Percentiles rank a stretch among this genome's conserved stretches.
These are phyloP conservation scores for Acacia melanoxylon DNA, from an alignment of 306 rosid genomes.

Conservation along the genomic window DNA sequence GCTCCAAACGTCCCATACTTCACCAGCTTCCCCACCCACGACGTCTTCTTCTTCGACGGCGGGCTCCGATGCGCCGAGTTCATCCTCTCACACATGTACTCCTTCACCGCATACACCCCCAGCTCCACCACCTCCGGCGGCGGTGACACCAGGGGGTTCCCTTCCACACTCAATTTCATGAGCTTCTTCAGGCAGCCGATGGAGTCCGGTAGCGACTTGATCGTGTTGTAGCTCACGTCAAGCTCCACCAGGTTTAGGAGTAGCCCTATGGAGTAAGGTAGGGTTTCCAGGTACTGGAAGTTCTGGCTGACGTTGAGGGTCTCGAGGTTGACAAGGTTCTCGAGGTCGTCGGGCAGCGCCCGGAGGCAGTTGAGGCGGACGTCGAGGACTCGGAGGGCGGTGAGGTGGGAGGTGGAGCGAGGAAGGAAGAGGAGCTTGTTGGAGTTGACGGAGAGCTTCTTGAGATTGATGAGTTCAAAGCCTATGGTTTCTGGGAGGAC, in stretches of 20 bases:
- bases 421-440: slow-evolving; percentile 74
- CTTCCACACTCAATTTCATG: slow-evolving; percentile 63
- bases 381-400: slow-evolving; percentile 60
- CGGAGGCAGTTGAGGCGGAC: slow-evolving; percentile 79
- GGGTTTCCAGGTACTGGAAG: slow-evolving; percentile 64
- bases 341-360: slow-evolving; percentile 67
- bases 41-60: slow-evolving; percentile 50
- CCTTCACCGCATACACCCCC: slow-evolving; percentile 66
- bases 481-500: slow-evolving; percentile 79
- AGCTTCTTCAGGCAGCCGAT: slow-evolving; percentile 76
- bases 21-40: slow-evolving; percentile 66
- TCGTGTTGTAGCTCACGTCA: slow-evolving; percentile 81
- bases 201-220: slow-evolving; percentile 67
- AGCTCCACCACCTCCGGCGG: slow-evolving; percentile 64
- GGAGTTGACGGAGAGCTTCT: slow-evolving; percentile 81
- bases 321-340: slow-evolving; percentile 81
- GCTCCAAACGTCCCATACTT: slow-evolving; percentile 61
- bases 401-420: slow-evolving; percentile 63
- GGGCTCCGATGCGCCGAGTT: slow-evolving; percentile 36
- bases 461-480: slow-evolving; percentile 63
- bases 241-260: slow-evolving; percentile 73
- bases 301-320: slow-evolving; percentile 86
- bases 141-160: slow-evolving; percentile 79
- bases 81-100: slow-evolving; percentile 62
- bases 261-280: slow-evolving; percentile 85